Evolutionary conservation across 2,329 filamentous ascomycete species (phyloP).

Genomic region (Epichloe sibirici): DNA sequence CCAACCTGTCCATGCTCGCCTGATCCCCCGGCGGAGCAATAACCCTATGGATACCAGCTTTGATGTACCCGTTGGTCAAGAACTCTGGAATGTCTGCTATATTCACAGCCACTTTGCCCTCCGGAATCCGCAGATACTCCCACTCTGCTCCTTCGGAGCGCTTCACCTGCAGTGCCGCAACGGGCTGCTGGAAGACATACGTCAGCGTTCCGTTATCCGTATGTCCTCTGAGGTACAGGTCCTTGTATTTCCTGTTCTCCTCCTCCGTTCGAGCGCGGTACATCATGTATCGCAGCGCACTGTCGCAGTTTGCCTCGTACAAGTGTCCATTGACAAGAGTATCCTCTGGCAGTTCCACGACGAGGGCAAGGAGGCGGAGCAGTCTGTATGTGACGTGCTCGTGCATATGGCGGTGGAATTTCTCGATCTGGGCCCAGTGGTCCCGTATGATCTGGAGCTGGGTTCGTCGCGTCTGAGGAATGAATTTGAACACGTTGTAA

Average conservation of each 20-base stretch:
- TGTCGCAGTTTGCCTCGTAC: constrained; percentile 41
- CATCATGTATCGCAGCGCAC: constrained; percentile 48
- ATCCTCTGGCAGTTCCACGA: constrained; percentile 45
- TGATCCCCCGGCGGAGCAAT: constrained; percentile 1
- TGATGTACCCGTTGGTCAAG: constrained; percentile 3
- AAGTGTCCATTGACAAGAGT: constrained; percentile 39
- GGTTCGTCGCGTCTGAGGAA: constrained; percentile 18
- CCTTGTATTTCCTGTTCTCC: constrained; percentile 25
- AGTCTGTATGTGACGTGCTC: constrained; percentile 20
- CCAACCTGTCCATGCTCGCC: constrained; percentile 2
- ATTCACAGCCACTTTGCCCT: constrained; percentile 5
- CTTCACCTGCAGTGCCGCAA: constrained; percentile 40
- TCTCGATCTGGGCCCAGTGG: constrained; percentile 20
- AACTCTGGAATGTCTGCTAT: constrained; percentile 2
- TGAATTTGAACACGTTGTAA: constrained; percentile 30
- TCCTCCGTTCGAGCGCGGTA: constrained; percentile 36
- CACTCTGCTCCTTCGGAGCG: neutral
- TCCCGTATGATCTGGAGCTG: constrained; percentile 21
- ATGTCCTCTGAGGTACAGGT: constrained; percentile 30
- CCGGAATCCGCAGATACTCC: constrained; percentile 3
- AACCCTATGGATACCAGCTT: constrained; percentile 3
- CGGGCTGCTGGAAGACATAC: constrained; percentile 44
- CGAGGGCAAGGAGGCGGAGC: constrained; percentile 28
- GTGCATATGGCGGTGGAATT: constrained; percentile 24
- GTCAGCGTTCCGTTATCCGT: constrained; percentile 45